Percentiles rank a stretch among this genome's conserved stretches.
These are phyloP conservation scores for Aspergillus egyptiacus DNA, from an alignment of 495 filamentous ascomycete species.

Conservation along the genomic window DNA sequence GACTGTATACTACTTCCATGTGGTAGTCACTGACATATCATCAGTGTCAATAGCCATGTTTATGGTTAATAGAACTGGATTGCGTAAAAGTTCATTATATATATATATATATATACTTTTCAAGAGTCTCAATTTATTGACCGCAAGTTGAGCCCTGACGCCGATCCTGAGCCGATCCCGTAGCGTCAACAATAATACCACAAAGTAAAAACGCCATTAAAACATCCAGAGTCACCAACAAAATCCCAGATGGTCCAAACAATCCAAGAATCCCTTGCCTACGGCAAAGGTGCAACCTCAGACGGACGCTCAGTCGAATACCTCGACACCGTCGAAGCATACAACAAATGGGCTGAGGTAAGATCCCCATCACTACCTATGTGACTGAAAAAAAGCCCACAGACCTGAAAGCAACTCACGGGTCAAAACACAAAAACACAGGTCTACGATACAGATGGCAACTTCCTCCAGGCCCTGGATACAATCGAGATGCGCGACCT, in stretches of 20 bases:
- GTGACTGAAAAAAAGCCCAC: background rate
- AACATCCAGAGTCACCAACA: background rate
- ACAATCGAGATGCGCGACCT: slow-evolving; percentile 49
- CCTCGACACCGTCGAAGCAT: slow-evolving; percentile 36
- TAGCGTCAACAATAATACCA: too few relatives aligned
- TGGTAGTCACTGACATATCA: too few relatives aligned
- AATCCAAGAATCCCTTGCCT: slow-evolving; percentile 26
- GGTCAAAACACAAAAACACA: slow-evolving; percentile 10
- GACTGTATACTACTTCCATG: too few relatives aligned
- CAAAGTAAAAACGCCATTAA: too few relatives aligned
- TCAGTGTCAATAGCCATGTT: too few relatives aligned
- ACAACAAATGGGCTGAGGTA: slow-evolving; percentile 40
- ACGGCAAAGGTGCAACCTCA: background rate
- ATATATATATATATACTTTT: too few relatives aligned
- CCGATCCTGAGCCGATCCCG: too few relatives aligned
- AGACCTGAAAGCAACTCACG: too few relatives aligned
- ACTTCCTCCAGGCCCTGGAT: slow-evolving; percentile 68
- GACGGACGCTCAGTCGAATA: background rate
- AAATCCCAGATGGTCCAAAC: slow-evolving; percentile 19
- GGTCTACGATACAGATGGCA: slow-evolving; percentile 67
- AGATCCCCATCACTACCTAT: background rate
- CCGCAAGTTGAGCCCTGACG: too few relatives aligned
- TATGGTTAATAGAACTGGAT: too few relatives aligned
- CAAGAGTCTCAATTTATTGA: too few relatives aligned
- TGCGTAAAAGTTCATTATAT: too few relatives aligned